Base-by-base conservation (phyloP, 345 rosid species). In the Ceriops decandra region DNA sequence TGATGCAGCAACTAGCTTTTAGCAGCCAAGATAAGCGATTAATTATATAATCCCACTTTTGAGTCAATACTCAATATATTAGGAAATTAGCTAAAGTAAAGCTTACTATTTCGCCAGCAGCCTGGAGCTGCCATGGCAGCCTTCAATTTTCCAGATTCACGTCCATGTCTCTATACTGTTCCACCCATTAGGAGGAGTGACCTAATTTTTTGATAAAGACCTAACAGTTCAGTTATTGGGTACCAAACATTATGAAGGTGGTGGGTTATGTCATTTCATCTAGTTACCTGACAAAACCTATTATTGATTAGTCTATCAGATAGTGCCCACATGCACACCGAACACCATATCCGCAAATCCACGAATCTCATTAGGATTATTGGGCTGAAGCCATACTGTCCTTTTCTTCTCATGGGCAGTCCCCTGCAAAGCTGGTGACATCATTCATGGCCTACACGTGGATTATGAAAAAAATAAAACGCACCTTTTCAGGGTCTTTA, bases 161-260 rank as follows among this genome's bases (percentile, higher is more conserved):
- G 16, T 21, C 59, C 59, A 10, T 54, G 15, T 11, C 30, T 42
- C 15, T 32, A 60, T 54, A 16, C 54, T 36, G 56, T 36, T 53
- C 7, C 2, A 46, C 15, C 46, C 67, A 36, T 70, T 22, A 53
- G 27, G 28, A 35, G 36, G 17, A 24, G 60, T 24, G 66, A 26
- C 60, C 68, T 17, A 42, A 42, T 42, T 31, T 31, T 31, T 46
- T 30, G 74, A 71, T 21, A 57, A 57, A 30, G 74, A 71, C 68
- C 35, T 30, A 46, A 71, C 68, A 57, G 24, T 42, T 26, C 74
- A 67, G 57, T 63, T 30, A 31, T 10, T 21, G 56, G 54, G 42
- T 56, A 42, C 74, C 74, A 42, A 70, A 63, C 63, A 71, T 26
- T 63, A 22, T 31, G 63, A 61, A 54, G 56, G 13, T 63, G 68